phyloP scores from a whole-genome alignment of 257 asterid genomes.

The Paulownia fortunei region DNA sequence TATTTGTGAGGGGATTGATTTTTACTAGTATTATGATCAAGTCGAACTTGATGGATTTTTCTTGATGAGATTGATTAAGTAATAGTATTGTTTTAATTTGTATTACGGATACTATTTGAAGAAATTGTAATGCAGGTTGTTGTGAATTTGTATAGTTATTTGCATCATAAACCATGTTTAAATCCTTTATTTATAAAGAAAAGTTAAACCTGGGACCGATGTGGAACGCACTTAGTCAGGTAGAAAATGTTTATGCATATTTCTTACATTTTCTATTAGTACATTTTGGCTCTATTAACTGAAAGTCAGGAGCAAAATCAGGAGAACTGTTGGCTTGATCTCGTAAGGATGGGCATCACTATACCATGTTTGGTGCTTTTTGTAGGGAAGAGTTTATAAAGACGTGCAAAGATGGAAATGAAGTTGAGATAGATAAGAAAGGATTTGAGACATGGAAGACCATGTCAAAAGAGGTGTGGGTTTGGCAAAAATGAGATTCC shows the following conservation, averaged over 20 bases:
- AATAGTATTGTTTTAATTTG: neutral
- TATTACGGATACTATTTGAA: neutral
- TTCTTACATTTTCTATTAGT: neutral
- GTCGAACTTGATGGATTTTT: neutral
- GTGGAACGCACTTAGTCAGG: neutral
- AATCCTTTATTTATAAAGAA: neutral
- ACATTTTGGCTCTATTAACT: neutral
- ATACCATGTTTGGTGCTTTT: slow-evolving; percentile 22
- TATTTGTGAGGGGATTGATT: neutral
- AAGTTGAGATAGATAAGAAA: slow-evolving; percentile 45
- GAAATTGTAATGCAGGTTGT: neutral
- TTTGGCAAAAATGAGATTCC: neutral
- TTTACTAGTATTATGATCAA: neutral
- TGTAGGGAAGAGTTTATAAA: slow-evolving; percentile 57
- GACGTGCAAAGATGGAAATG: slow-evolving; percentile 38
- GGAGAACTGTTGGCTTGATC: neutral
- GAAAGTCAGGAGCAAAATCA: neutral
- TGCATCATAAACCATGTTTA: neutral
- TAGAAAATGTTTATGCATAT: neutral
- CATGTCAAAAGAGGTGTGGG: slow-evolving; percentile 48
- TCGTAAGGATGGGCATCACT: neutral
- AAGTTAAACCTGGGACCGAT: neutral
- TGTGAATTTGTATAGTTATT: neutral
- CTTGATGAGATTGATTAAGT: neutral
- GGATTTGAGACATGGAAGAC: slow-evolving; percentile 54